These are phyloP conservation scores for Neurospora sp. DNA, from an alignment of 495 filamentous ascomycete genomes.

Conservation along the genomic window DNA sequence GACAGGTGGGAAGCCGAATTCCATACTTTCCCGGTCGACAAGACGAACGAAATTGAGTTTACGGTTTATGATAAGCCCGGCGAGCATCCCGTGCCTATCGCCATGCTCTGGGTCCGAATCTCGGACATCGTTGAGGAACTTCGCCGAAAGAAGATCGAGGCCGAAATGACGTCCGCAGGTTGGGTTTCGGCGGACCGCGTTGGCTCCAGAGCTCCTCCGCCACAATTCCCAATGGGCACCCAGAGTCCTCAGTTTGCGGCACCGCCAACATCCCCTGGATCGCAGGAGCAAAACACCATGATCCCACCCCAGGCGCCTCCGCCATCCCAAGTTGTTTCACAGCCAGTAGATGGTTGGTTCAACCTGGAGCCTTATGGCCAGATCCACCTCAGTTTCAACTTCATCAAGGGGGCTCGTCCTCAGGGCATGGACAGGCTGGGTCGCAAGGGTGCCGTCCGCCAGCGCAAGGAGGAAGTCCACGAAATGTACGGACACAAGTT, in stretches of 20 bases:
- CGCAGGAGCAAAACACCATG: constrained; percentile 7
- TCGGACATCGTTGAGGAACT: constrained; percentile 97
- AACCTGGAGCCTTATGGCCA: constrained; percentile 88
- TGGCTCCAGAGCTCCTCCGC: constrained; percentile 41
- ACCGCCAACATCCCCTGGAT: constrained; percentile 23
- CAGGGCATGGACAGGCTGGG: constrained; percentile 75
- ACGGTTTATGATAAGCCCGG: constrained; percentile 93
- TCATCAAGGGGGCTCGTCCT: constrained; percentile 52
- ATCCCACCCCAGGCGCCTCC: constrained; percentile 13
- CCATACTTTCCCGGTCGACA: constrained; percentile 87
- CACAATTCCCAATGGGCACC: constrained; percentile 45
- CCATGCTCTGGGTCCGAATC: constrained; percentile 90
- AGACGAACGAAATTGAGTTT: constrained; percentile 96
- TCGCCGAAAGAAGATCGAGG: constrained; percentile 92
- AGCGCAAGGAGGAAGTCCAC: constrained; percentile 93
- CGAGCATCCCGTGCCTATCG: constrained; percentile 85
- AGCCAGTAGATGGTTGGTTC: constrained; percentile 91
- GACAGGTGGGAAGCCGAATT: constrained; percentile 87
- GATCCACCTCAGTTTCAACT: constrained; percentile 73
- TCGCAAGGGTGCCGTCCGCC: constrained; percentile 90
- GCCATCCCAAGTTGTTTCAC: constrained; percentile 38
- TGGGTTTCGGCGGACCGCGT: constrained; percentile 97
- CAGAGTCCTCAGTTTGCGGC: constrained; percentile 33
- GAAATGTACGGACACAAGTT: constrained; percentile 99
- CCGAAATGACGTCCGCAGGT: constrained; percentile 77